phyloP scores from a whole-genome alignment of 306 rosid species.

The Purshia tridentata region DNA sequence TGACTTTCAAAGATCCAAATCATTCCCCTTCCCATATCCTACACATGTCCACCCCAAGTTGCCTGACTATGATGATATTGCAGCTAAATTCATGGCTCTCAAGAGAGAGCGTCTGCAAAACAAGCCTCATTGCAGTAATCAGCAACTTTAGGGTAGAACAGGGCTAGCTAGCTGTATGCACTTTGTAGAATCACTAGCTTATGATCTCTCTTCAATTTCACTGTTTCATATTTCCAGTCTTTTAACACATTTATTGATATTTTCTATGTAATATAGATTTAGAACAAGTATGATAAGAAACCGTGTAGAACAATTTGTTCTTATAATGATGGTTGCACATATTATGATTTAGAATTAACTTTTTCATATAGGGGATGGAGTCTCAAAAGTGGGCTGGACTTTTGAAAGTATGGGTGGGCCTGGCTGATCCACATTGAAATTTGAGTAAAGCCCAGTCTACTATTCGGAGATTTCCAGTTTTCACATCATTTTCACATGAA shows the following conservation, averaged over 20 bases:
- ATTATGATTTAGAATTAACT: no score
- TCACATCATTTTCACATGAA: constrained; percentile 4
- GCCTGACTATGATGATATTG: constrained; percentile 71
- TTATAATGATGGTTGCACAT: background rate
- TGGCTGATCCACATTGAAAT: no score
- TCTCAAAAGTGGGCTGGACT: no score
- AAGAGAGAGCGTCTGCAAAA: constrained; percentile 46
- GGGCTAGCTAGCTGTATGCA: background rate
- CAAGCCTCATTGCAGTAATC: constrained; percentile 13
- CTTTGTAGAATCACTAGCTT: background rate
- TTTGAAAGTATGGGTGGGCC: no score
- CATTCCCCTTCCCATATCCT: constrained; percentile 51
- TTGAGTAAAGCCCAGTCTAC: no score
- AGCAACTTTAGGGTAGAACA: background rate
- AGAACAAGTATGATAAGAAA: background rate
- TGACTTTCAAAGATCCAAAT: constrained; percentile 48
- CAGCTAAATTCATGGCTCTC: constrained; percentile 60
- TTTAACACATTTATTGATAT: background rate
- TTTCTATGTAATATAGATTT: background rate
- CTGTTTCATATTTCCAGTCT: background rate
- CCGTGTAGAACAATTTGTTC: background rate
- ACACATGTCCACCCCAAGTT: constrained; percentile 77
- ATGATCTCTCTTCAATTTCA: background rate
- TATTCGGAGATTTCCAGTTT: background rate
- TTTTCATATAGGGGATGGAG: no score